These are phyloP conservation scores for Naganishia onofrii DNA, from an alignment of 768 basidiomycete species.

Conservation along the genomic window DNA sequence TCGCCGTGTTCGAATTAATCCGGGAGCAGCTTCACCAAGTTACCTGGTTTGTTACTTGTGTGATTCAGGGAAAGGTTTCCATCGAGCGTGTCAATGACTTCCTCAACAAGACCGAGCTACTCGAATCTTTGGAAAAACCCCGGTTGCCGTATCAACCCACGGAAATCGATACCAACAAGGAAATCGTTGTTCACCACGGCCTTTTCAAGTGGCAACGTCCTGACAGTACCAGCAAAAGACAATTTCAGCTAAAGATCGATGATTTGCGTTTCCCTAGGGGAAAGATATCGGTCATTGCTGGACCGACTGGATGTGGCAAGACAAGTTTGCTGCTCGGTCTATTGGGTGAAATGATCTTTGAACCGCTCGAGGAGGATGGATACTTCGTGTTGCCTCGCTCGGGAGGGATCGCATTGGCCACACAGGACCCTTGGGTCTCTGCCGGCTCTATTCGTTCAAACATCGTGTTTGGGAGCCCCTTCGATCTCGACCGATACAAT, in stretches of 20 bases:
- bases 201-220: constrained; percentile 55
- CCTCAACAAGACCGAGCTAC: constrained; percentile 53
- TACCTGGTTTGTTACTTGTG: constrained; percentile 15
- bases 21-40: constrained; percentile 54
- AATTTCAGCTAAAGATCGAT: constrained; percentile 49
- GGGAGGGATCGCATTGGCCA: constrained; percentile 72
- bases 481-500: constrained; percentile 56
- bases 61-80: constrained; percentile 60
- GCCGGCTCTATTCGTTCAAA: constrained; percentile 63
- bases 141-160: constrained; percentile 39
- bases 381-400: constrained; percentile 70
- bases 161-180: constrained; percentile 28
- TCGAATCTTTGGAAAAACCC: constrained; percentile 33
- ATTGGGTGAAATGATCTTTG: constrained; percentile 54
- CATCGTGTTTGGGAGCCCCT: constrained; percentile 57
- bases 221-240: constrained; percentile 35
- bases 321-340: constrained; percentile 43
- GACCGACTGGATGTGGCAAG: constrained; percentile 53
- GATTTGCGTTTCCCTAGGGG: constrained; percentile 52
- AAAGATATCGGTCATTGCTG: constrained; percentile 53
- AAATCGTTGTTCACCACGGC: constrained; percentile 36
- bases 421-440: constrained; percentile 81
- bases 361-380: constrained; percentile 55
- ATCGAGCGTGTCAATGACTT: constrained; percentile 61
- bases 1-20: constrained; percentile 65